Percentiles rank a stretch among this genome's conserved stretches.
These are phyloP conservation scores for Lobosporangium transversale DNA, from an alignment of 192 early-diverging fungal genomes.

Conservation along the genomic window DNA sequence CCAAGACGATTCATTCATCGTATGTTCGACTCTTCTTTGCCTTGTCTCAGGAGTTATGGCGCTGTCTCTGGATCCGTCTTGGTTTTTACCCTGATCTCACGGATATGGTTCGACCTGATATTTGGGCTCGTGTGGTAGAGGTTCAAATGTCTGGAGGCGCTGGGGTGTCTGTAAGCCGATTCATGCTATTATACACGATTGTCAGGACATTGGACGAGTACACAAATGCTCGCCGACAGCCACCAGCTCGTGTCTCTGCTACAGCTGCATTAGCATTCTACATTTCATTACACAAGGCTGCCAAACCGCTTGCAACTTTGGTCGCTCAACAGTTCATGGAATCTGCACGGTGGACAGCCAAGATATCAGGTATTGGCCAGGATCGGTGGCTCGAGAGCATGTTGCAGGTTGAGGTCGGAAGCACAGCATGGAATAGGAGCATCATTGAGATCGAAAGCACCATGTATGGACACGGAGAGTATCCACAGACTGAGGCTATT, in stretches of 20 bases:
- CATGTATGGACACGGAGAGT: slow-evolving; percentile 46
- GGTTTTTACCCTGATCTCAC: slow-evolving; percentile 50
- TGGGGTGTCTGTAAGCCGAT: slow-evolving; percentile 31
- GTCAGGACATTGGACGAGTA: slow-evolving; percentile 50
- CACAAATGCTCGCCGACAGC: slow-evolving; percentile 48
- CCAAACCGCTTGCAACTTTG: slow-evolving; percentile 41
- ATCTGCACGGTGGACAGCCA: slow-evolving; percentile 48
- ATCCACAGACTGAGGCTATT: slow-evolving; percentile 44
- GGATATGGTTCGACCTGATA: slow-evolving; percentile 51
- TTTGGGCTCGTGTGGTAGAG: slow-evolving; percentile 50
- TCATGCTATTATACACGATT: slow-evolving; percentile 48
- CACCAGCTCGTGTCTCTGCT: slow-evolving; percentile 50
- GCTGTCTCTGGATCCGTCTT: slow-evolving; percentile 49
- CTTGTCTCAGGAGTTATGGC: slow-evolving; percentile 38
- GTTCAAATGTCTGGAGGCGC: slow-evolving; percentile 49
- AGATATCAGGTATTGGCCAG: slow-evolving; percentile 38
- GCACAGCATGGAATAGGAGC: slow-evolving; percentile 38
- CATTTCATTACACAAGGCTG: slow-evolving; percentile 33
- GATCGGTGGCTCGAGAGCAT: slow-evolving; percentile 50
- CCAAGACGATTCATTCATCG: slow-evolving; percentile 43
- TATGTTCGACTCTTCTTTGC: slow-evolving; percentile 42
- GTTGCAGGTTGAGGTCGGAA: slow-evolving; percentile 50
- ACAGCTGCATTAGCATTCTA: slow-evolving; percentile 47
- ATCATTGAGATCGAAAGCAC: slow-evolving; percentile 43
- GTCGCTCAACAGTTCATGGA: slow-evolving; percentile 54